Percentiles rank a stretch among this genome's conserved stretches.
phyloP scores from a whole-genome alignment of 1,284 basidiomycete species.

The Ustilago shanxiensis region DNA sequence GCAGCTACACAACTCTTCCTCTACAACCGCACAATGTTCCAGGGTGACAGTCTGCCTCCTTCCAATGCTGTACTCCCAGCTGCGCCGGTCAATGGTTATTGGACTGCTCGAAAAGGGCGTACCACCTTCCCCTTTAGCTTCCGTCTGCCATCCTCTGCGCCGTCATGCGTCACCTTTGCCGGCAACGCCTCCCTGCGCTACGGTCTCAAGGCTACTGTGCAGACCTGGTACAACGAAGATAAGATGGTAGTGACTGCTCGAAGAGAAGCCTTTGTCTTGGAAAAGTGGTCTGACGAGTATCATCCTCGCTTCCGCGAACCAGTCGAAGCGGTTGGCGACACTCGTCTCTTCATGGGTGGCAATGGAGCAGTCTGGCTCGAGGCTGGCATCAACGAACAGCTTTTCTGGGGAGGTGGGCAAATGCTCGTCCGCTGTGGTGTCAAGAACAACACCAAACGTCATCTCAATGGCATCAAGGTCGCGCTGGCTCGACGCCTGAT shows the following conservation, averaged over 20 bases:
- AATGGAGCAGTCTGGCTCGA: conserved; percentile 65
- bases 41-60: conserved; percentile 62
- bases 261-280: conserved; percentile 60
- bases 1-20: conserved; percentile 64
- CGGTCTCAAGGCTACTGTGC: conserved; percentile 59
- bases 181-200: conserved; percentile 63
- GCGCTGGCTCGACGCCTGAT: conserved; percentile 58
- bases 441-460: conserved; percentile 65
- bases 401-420: conserved; percentile 60
- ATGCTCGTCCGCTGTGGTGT: conserved; percentile 57
- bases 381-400: conserved; percentile 53
- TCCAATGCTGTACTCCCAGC: conserved; percentile 64
- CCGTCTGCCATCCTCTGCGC: conserved; percentile 54
- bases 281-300: conserved; percentile 58
- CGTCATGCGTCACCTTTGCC: conserved; percentile 60
- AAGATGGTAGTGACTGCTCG: conserved; percentile 58
- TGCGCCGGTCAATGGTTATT: conserved; percentile 60
- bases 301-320: conserved; percentile 51
- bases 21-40: conserved; percentile 64
- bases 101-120: conserved; percentile 63
- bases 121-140: conserved; percentile 65
- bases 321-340: conserved; percentile 60
- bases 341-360: conserved; percentile 66
- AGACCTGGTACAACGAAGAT: conserved; percentile 63
- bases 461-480: conserved; percentile 60